Evolutionary conservation across 805 yeast genomes (phyloP).

Genomic region (Starmerella kuoi): DNA sequence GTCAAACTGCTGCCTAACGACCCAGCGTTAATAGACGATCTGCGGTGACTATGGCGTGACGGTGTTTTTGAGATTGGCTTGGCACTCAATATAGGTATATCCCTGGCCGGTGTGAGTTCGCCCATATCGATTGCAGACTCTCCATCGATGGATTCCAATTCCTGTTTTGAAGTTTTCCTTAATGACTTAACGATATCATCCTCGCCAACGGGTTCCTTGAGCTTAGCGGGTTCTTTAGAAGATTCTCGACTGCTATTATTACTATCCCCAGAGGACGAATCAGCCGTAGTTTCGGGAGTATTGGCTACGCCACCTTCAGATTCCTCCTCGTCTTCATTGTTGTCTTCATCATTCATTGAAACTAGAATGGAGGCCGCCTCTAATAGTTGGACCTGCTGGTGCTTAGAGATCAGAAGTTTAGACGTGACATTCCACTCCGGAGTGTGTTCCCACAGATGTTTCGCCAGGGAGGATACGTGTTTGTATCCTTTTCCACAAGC

Average conservation of each 20-base stretch:
- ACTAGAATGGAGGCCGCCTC: slow-evolving; percentile 56
- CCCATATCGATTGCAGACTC: not conserved
- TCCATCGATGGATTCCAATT: not conserved
- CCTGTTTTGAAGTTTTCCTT: not conserved
- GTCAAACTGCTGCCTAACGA: slow-evolving; percentile 10
- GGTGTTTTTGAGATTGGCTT: slow-evolving; percentile 16
- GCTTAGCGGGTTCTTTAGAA: not conserved
- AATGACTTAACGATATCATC: not conserved
- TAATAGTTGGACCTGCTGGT: slow-evolving; percentile 72
- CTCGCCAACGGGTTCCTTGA: not conserved
- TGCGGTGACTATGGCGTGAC: slow-evolving; percentile 6
- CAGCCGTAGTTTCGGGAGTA: too few species aligned
- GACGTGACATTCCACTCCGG: slow-evolving; percentile 89
- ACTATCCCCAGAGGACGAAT: not conserved
- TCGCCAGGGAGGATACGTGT: slow-evolving; percentile 76
- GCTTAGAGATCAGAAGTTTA: slow-evolving; percentile 67
- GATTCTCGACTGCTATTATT: not conserved
- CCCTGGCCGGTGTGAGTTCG: slow-evolving; percentile 16
- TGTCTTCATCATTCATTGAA: slow-evolving; percentile 43
- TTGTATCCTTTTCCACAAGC: slow-evolving; percentile 88
- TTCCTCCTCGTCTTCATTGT: not conserved
- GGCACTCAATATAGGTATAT: slow-evolving; percentile 16
- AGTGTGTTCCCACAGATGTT: slow-evolving; percentile 87
- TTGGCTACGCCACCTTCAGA: not conserved
- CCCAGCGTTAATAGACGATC: slow-evolving; percentile 7